phyloP scores from a whole-genome alignment of 805 yeast species.

The Ogataea paradorogensis region DNA sequence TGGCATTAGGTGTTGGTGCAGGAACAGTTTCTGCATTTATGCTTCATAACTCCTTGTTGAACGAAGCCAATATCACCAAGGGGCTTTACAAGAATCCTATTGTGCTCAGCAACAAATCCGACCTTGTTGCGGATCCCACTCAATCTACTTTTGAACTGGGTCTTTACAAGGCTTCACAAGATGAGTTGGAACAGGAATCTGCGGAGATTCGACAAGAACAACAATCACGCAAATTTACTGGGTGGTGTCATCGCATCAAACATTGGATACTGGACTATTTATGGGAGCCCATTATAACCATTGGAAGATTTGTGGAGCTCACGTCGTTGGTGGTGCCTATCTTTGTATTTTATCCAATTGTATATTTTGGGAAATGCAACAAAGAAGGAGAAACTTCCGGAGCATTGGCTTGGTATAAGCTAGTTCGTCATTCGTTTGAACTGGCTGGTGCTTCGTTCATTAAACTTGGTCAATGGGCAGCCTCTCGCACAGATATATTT shows the following conservation, averaged over 20 bases:
- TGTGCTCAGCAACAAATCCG: constrained; percentile 31
- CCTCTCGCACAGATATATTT: constrained; percentile 91
- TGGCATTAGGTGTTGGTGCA: constrained; percentile 11
- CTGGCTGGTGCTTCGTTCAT: constrained; percentile 89
- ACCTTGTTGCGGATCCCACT: constrained; percentile 41
- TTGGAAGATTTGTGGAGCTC: constrained; percentile 67
- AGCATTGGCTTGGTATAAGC: constrained; percentile 64
- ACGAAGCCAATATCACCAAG: constrained; percentile 14
- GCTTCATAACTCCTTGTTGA: constrained; percentile 8
- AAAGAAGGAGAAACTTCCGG: constrained; percentile 52
- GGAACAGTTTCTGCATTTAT: constrained; percentile 5
- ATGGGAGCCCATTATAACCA: constrained; percentile 66
- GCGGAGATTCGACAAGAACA: constrained; percentile 32
- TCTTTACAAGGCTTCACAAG: constrained; percentile 56
- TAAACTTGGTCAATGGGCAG: constrained; percentile 98
- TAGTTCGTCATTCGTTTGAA: constrained; percentile 67
- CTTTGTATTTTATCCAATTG: constrained; percentile 59
- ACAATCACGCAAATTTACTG: constrained; percentile 16
- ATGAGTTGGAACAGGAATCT: constrained; percentile 45
- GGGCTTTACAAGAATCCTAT: constrained; percentile 17
- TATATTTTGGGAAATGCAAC: constrained; percentile 48
- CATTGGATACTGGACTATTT: constrained; percentile 52
- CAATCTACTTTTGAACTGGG: constrained; percentile 73
- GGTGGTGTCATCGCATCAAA: constrained; percentile 39
- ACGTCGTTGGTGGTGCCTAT: constrained; percentile 69